These are phyloP conservation scores for Aureobasidium sp. DNA, from an alignment of 2,329 filamentous ascomycete genomes.

Conservation along the genomic window DNA sequence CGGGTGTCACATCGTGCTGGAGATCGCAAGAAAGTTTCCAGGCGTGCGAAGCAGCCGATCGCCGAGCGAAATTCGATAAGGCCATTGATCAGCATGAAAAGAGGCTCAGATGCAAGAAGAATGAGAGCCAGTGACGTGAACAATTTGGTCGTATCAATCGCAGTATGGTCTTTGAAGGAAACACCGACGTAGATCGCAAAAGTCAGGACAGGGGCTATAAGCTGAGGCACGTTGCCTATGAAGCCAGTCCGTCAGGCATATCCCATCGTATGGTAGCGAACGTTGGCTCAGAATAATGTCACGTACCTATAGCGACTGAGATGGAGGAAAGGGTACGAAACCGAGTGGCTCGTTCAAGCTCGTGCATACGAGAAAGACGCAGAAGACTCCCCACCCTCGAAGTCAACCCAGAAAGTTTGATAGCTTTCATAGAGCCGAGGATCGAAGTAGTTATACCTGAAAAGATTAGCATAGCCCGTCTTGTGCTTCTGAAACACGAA, in stretches of 20 bases:
- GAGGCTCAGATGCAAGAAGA: constrained; percentile 4
- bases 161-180: not conserved
- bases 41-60: constrained; percentile 36
- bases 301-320: not conserved
- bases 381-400: not conserved
- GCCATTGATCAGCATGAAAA: constrained; percentile 7
- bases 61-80: not conserved
- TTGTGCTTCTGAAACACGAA: constrained; percentile 12
- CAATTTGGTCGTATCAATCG: not conserved
- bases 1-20: not conserved
- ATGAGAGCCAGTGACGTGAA: constrained; percentile 11
- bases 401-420: constrained; percentile 13
- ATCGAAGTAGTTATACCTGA: constrained; percentile 16
- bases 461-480: constrained; percentile 1
- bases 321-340: not conserved
- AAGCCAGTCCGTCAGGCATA: not conserved
- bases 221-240: not conserved
- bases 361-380: not conserved
- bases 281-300: not conserved
- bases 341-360: not conserved
- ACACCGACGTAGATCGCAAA: constrained; percentile 6
- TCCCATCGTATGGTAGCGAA: not conserved
- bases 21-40: constrained; percentile 36
- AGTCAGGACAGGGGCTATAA: constrained; percentile 13
- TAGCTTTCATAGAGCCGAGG: constrained; percentile 14